Conservation (phyloP, 108 stramenopile genomes). For the Nannochloropsis salina region DNA sequence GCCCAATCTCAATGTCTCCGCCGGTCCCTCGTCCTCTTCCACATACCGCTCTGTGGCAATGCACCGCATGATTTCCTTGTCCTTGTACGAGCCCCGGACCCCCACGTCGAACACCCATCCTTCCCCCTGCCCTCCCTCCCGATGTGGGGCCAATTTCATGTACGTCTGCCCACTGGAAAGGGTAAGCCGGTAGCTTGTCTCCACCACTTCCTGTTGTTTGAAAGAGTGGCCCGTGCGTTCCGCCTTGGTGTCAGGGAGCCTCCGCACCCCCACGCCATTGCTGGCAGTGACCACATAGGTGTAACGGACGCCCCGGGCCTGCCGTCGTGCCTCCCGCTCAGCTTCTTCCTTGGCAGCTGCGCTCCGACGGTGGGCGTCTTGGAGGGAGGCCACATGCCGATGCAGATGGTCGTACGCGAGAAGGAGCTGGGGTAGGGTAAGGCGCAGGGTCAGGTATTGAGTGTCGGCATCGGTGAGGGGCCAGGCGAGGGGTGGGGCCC, state of each 20-base stretch:
- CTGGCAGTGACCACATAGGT: conserved; percentile 14
- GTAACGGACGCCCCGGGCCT: conserved; percentile 6
- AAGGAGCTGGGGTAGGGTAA: not conserved
- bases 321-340: not conserved
- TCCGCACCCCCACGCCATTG: not conserved
- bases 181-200: not conserved
- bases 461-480: not conserved
- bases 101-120: not conserved
- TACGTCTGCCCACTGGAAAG: not conserved
- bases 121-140: not conserved
- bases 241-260: not conserved
- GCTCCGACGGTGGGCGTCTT: not conserved
- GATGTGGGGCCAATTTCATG: not conserved
- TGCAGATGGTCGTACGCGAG: not conserved
- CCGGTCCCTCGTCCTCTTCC: not conserved
- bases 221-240: not conserved
- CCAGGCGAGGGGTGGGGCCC: not conserved
- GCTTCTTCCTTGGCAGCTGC: not conserved
- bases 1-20: not conserved
- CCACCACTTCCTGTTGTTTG: not conserved
- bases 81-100: conserved; percentile 18
- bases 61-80: conserved; percentile 15
- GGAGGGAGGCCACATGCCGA: not conserved
- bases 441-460: not conserved
- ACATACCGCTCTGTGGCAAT: not conserved